Percentiles rank a stretch among this genome's conserved stretches.
phyloP scores from a whole-genome alignment of 2,329 filamentous ascomycete species.

The Calonectria montana region DNA sequence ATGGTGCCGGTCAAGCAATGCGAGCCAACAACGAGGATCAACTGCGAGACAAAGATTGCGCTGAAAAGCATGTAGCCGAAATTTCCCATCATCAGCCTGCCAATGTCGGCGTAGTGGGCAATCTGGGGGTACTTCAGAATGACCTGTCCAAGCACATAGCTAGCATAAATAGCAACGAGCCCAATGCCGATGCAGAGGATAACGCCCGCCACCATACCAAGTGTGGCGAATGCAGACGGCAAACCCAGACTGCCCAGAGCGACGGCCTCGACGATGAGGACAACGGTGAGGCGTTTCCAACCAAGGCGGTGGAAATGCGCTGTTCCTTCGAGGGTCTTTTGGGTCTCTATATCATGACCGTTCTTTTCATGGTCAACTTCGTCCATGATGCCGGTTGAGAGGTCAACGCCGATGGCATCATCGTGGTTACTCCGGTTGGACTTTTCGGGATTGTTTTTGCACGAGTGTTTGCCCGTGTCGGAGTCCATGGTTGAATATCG shows the following conservation, averaged over 20 bases:
- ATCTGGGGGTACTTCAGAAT: not conserved
- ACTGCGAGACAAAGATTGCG: not conserved
- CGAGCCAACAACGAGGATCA: not conserved
- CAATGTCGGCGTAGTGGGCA: not conserved
- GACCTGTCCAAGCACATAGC: not conserved
- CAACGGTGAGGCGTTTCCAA: not conserved
- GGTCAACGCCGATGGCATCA: not conserved
- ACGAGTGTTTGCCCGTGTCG: not conserved
- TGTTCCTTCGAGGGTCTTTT: not conserved
- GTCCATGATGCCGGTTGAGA: not conserved
- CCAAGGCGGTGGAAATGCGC: not conserved
- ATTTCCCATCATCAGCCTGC: not conserved
- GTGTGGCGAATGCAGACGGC: not conserved
- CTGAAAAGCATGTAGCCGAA: not conserved
- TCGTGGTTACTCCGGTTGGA: not conserved
- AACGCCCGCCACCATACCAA: not conserved
- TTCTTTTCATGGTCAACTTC: not conserved
- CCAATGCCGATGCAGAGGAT: not conserved
- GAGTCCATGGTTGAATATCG: not conserved
- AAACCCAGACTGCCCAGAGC: not conserved
- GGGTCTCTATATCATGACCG: conserved; percentile 25
- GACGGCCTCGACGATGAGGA: not conserved
- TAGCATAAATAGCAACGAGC: not conserved
- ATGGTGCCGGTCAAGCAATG: not conserved
- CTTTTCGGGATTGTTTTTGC: not conserved